phyloP scores from a whole-genome alignment of 306 rosid genomes.

The Fragaria vesca region DNA sequence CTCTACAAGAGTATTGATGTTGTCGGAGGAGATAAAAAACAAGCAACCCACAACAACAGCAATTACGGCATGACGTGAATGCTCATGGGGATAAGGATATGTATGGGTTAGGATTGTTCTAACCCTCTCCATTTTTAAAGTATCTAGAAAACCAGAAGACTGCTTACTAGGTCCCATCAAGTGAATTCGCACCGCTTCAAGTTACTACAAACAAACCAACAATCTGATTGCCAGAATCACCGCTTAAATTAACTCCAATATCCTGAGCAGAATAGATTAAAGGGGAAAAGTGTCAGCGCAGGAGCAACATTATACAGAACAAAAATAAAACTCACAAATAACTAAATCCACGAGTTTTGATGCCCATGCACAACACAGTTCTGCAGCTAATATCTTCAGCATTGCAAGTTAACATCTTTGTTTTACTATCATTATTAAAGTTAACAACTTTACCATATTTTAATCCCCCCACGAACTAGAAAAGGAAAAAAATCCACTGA shows the following conservation, averaged over 20 bases:
- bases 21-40: conserved; percentile 95
- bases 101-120: conserved; percentile 77
- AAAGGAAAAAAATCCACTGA: background rate
- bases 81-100: conserved; percentile 94
- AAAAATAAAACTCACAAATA: background rate
- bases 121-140: conserved; percentile 87
- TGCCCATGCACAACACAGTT: background rate
- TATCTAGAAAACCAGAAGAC: conserved; percentile 63
- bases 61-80: conserved; percentile 94
- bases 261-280: conserved; percentile 34
- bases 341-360: background rate
- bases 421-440: background rate
- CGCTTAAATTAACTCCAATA: conserved; percentile 23
- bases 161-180: conserved; percentile 55
- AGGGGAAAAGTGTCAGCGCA: background rate
- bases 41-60: conserved; percentile 95
- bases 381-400: background rate
- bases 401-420: background rate
- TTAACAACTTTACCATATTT: background rate
- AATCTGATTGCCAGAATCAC: conserved; percentile 29
- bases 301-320: background rate
- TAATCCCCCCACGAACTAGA: background rate
- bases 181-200: conserved; percentile 17
- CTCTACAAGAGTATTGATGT: conserved; percentile 83
- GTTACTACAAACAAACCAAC: conserved; percentile 26